A percentile compares a stretch with the other conserved stretches of the same genome.
These are phyloP conservation scores for Sphaerulina musiva DNA, from an alignment of 2,329 filamentous ascomycete genomes.

Conservation along the genomic window DNA sequence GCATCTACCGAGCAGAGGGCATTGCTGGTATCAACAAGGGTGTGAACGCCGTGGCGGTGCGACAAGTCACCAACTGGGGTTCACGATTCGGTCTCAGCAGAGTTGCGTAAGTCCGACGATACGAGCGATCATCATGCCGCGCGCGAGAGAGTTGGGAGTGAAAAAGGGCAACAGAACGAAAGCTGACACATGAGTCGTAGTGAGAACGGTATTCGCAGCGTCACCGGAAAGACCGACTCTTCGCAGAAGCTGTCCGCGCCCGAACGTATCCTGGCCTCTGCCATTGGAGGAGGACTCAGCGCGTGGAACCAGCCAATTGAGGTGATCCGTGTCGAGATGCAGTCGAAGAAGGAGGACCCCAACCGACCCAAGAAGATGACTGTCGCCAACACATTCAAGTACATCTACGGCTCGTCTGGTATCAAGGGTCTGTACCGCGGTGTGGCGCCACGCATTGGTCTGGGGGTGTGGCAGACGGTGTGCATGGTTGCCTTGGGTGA, in stretches of 20 bases:
- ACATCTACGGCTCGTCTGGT: conserved; percentile 88
- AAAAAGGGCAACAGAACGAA: not conserved
- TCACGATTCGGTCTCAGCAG: conserved; percentile 90
- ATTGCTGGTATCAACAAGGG: conserved; percentile 96
- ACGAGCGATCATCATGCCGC: not conserved
- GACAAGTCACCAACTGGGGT: conserved; percentile 99
- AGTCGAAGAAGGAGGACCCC: conserved; percentile 96
- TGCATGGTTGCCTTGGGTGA: conserved; percentile 99
- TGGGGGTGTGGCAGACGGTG: conserved; percentile 97
- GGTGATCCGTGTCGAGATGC: conserved; percentile 99
- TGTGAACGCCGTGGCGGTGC: conserved; percentile 96
- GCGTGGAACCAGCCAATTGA: conserved; percentile 99
- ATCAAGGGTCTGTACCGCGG: conserved; percentile 91
- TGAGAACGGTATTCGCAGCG: conserved; percentile 75
- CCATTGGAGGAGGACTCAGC: conserved; percentile 83
- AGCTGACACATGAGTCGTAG: conserved; percentile 17
- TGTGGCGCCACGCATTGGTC: conserved; percentile 85
- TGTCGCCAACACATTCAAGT: conserved; percentile 70
- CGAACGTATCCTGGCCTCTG: conserved; percentile 86
- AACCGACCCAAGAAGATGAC: conserved; percentile 99
- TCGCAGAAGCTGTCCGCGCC: conserved; percentile 66
- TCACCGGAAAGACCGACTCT: conserved; percentile 67
- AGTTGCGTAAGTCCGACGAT: conserved; percentile 53
- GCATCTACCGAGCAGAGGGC: conserved; percentile 91
- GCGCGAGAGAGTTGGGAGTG: not conserved